Conservation (phyloP, 805 yeast species). For the Hanseniaspora clermontiae region DNA sequence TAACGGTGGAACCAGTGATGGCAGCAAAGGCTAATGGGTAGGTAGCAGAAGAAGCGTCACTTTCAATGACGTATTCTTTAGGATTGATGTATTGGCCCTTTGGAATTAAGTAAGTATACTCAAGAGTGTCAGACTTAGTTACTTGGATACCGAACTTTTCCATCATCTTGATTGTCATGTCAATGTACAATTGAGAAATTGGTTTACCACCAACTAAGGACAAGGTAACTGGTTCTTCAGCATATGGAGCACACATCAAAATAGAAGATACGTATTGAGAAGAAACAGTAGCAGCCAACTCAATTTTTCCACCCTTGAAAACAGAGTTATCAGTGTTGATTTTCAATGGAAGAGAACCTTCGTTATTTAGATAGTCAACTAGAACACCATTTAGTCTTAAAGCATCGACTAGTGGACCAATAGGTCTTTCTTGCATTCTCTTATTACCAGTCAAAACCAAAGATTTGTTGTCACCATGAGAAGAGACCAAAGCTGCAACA, state of each 20-base stretch:
- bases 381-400: constrained; percentile 65
- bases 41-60: constrained; percentile 96
- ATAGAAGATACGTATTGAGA: constrained; percentile 95
- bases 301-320: constrained; percentile 81
- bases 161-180: constrained; percentile 97
- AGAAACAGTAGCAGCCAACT: constrained; percentile 88
- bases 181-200: constrained; percentile 86
- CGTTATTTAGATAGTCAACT: constrained; percentile 55
- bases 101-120: constrained; percentile 82
- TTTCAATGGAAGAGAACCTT: constrained; percentile 77
- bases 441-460: constrained; percentile 82
- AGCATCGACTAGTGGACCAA: constrained; percentile 91
- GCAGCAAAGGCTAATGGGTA: constrained; percentile 97
- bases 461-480: constrained; percentile 31
- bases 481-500: constrained; percentile 71
- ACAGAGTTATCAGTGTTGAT: constrained; percentile 51
- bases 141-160: constrained; percentile 74
- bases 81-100: constrained; percentile 73
- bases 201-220: constrained; percentile 93
- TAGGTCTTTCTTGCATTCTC: constrained; percentile 95
- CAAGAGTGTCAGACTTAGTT: constrained; percentile 52
- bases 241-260: constrained; percentile 96
- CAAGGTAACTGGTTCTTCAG: constrained; percentile 73
- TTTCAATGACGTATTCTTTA: constrained; percentile 72
- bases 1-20: constrained; percentile 80